Base-by-base conservation (phyloP, 768 basidiomycete genomes). In the Leccinum boreale region DNA sequence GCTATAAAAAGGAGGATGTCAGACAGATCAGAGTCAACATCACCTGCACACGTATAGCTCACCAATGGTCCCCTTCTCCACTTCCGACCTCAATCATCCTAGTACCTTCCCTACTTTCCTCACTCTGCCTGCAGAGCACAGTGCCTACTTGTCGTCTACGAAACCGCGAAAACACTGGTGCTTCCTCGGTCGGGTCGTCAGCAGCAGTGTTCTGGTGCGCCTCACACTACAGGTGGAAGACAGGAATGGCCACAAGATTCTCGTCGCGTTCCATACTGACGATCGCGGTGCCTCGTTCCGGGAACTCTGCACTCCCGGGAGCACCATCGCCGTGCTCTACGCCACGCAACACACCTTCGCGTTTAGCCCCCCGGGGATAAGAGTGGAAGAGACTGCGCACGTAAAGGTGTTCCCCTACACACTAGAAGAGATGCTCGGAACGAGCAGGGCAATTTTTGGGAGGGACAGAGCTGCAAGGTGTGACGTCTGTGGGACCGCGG, bases 201-300 rank as follows among this genome's bases (percentile, higher is more conserved):
- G 65, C 15, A 70, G 61, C 5, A 21, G 26, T n/a, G 57, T 64
- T 21, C n/a, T 60, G n/a, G 70, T 71, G 39, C 70, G 70, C 52
- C 70, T 71, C 53, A 51, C 48, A 2, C 56, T 71, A n/a, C 39
- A 70, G 15, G 70, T 72, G n/a, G 63, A 72, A 49, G 70, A 71
- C 59, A 70, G 39, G 50, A 60, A 58, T 14, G 70, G 70, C 10
- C 57, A 68, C 9, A 45, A 47, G 50, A 50, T 70, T 11, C 57
- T 63, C 29, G 68, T 70, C 21, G 68, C 68, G 12, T 71, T 71
- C 62, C 68, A 71, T n/a, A 71, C 70, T 5, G 65, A 71, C 26
- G 70, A 71, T 48, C 70, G 70, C 47, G 70, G 70, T 17, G 55
- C 61, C 23, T 60, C 60, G 36, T 64, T 72, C 46, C 62, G 57